Percentiles rank a stretch among this genome's conserved stretches.
Evolutionary conservation across 2,329 filamentous ascomycete genomes (phyloP).

Genomic region (Byssothecium circinans): DNA sequence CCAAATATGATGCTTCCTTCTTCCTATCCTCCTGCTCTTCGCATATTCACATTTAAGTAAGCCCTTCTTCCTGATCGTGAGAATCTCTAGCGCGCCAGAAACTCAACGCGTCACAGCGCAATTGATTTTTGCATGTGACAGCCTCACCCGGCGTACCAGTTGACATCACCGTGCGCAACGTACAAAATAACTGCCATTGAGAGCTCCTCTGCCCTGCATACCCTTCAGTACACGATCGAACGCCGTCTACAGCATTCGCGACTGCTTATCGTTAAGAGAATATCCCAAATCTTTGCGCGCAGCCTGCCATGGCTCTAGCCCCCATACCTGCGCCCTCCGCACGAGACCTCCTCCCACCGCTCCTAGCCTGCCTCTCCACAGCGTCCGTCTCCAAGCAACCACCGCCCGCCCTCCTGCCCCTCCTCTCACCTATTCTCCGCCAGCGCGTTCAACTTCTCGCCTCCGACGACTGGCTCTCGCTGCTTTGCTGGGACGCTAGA

Average conservation of each 20-base stretch:
- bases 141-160: too few species aligned
- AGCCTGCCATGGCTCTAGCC: constrained; percentile 52
- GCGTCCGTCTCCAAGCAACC: constrained; percentile 62
- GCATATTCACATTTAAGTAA: constrained; percentile 3
- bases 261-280: too few species aligned
- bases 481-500: constrained; percentile 69
- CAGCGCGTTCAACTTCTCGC: constrained; percentile 66
- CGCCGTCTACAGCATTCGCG: not conserved
- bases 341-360: constrained; percentile 60
- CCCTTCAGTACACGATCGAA: not conserved
- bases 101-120: constrained; percentile 9
- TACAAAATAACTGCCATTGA: not conserved
- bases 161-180: constrained; percentile 1
- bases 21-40: constrained; percentile 10
- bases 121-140: constrained; percentile 35
- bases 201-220: not conserved
- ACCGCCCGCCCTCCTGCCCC: constrained; percentile 61
- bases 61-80: not conserved
- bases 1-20: constrained; percentile 6
- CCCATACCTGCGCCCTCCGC: constrained; percentile 57
- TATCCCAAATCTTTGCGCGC: not conserved
- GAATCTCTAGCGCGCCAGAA: not conserved
- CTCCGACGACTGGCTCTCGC: constrained; percentile 67
- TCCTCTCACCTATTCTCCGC: constrained; percentile 65
- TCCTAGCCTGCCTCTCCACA: constrained; percentile 65